A percentile compares a stretch with the other conserved stretches of the same genome.
These are phyloP conservation scores for Pseudofabraea citricarpa DNA, from an alignment of 2,329 filamentous ascomycete species.

Conservation along the genomic window DNA sequence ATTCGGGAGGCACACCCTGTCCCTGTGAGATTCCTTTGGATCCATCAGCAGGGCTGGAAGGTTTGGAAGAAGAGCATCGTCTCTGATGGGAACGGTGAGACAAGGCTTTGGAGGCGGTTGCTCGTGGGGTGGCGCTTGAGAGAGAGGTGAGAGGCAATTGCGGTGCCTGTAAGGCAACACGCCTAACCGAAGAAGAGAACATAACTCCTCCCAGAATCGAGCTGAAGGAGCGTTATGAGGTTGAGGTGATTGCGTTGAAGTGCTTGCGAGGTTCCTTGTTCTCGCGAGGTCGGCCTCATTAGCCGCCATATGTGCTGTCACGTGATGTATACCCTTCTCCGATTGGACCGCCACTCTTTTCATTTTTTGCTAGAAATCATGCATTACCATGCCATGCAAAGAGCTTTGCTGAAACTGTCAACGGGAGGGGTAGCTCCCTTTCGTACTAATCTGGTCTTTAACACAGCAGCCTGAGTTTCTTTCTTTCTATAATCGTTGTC, in stretches of 20 bases:
- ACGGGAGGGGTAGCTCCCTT: too few species aligned
- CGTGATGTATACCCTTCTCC: too few species aligned
- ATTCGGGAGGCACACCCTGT: slow-evolving; percentile 12
- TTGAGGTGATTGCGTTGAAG: slow-evolving; percentile 4
- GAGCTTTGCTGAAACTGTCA: too few species aligned
- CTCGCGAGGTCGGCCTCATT: slow-evolving; percentile 4
- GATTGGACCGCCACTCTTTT: too few species aligned
- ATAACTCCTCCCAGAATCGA: slow-evolving; percentile 19
- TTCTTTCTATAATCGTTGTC: too few species aligned
- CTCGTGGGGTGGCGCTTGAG: slow-evolving; percentile 19
- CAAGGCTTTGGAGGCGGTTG: slow-evolving; percentile 18
- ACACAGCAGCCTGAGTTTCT: too few species aligned
- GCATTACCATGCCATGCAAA: too few species aligned
- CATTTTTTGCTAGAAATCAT: too few species aligned
- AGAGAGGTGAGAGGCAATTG: slow-evolving; percentile 22
- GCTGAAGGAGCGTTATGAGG: slow-evolving; percentile 1
- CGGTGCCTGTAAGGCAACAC: slow-evolving; percentile 21
- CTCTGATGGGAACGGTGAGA: slow-evolving; percentile 26
- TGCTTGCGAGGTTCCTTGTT: slow-evolving; percentile 1
- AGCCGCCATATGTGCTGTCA: neutral
- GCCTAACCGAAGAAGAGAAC: slow-evolving; percentile 29
- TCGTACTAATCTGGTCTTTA: too few species aligned
- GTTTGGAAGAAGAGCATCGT: slow-evolving; percentile 32
- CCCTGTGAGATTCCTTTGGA: slow-evolving; percentile 17
- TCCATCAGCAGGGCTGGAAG: slow-evolving; percentile 31